Evolutionary conservation across 1,139 yeast species (phyloP), one percentile per base, ranked within the genome.

Genomic region (Diutina scorzettiae): DNA sequence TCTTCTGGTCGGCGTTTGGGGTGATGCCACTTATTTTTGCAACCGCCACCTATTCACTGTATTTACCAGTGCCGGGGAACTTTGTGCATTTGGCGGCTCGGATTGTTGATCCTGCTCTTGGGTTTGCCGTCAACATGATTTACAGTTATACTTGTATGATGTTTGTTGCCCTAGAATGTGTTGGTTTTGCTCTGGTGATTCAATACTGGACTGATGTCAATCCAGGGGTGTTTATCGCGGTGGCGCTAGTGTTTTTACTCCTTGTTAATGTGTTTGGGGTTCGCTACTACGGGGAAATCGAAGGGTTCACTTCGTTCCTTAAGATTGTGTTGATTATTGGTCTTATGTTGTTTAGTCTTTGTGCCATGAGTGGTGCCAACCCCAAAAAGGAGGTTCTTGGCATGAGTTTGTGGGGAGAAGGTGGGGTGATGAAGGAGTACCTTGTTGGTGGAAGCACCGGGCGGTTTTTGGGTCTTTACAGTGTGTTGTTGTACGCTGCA

Each of bases 1-100:
- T 62, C 12, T 47, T 59, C 32, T 65, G 60, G 59, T 60, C 69
- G 3, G 50, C 56, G 43, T 49, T 61, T 32, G 61, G 61, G 37
- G 57, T 65, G 40, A 63, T 66, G 64, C 67, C 69, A 1, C 55
- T 66, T 49, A 64, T 64, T 66, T 64, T 60, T 52, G 58, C 58
- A 17, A 62, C 62, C 33, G 69, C 66, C 8, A 69, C 64, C 47
- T 64, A 64, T 67, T 60, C 69, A 44, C 53, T 66, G 2, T 66
- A 53, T 45, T 52, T 65, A 37, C 71, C 71, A 3, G 60, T 66
- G 32, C 61, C 60, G 43, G 71, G 71, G 16, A 53, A 64, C 7
- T 60, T 63, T 40, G 51, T 64, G 45, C 71, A 64, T 48, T 64
- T 48, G 47, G 54, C 63, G 25, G 65, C 67, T 12, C 52, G 69